These are phyloP conservation scores for Blumeriella jaapii DNA, from an alignment of 2,329 filamentous ascomycete species.

Conservation along the genomic window DNA sequence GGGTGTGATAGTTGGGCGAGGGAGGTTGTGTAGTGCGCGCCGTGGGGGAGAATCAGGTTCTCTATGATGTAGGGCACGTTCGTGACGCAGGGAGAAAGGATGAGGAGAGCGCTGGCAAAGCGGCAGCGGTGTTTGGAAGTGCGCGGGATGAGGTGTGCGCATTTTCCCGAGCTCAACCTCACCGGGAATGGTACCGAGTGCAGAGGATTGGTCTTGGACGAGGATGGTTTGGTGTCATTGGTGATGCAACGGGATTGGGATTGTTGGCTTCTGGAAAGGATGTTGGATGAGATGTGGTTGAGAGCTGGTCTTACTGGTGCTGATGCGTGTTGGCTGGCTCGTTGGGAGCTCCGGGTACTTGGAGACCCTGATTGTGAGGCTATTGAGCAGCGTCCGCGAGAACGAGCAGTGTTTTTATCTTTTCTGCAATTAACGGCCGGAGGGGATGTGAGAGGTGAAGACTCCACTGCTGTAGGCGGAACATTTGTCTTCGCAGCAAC, in stretches of 20 bases:
- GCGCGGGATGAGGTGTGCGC: conserved; percentile 1
- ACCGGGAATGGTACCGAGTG: neutral
- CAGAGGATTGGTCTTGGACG: neutral
- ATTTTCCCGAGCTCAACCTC: conserved; percentile 10
- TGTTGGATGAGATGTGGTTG: conserved; percentile 2
- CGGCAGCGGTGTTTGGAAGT: conserved; percentile 5
- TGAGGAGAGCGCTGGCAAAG: conserved; percentile 16
- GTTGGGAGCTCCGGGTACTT: no score
- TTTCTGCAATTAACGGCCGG: neutral
- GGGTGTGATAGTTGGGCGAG: conserved; percentile 9
- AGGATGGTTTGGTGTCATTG: neutral
- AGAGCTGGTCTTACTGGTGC: conserved; percentile 4
- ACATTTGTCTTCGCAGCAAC: neutral
- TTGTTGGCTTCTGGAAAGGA: neutral
- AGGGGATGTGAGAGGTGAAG: neutral
- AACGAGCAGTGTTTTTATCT: neutral
- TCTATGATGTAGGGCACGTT: conserved; percentile 12
- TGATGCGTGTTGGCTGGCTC: no score
- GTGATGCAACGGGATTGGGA: conserved; percentile 2
- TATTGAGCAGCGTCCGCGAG: neutral
- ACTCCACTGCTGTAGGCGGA: neutral
- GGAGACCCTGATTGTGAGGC: no score
- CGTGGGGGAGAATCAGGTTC: conserved; percentile 18
- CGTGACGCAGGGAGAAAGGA: conserved; percentile 21
- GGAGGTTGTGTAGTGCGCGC: conserved; percentile 12